Conservation (phyloP, 2,329 filamentous ascomycete genomes). For the Aspergillus fischeri region DNA sequence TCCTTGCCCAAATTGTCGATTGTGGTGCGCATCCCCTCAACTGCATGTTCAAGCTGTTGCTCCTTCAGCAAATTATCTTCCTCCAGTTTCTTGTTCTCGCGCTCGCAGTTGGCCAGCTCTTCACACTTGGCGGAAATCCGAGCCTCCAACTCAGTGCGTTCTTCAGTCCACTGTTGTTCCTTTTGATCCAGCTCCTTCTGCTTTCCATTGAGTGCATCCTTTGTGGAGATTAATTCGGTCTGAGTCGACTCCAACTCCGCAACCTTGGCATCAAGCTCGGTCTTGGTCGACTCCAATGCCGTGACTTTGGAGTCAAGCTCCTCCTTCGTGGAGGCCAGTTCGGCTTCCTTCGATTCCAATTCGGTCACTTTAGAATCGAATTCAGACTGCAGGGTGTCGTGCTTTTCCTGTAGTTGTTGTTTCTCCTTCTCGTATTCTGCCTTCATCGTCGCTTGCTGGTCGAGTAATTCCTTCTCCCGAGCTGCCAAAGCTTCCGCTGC, state of each 20-base stretch:
- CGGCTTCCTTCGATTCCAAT: conserved; percentile 24
- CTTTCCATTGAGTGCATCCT: conserved; percentile 24
- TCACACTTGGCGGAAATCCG: conserved; percentile 41
- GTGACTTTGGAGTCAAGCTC: conserved; percentile 25
- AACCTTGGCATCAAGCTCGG: conserved; percentile 21
- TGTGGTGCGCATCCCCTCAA: conserved; percentile 42
- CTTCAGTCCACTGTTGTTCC: conserved; percentile 30
- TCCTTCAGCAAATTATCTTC: conserved; percentile 45
- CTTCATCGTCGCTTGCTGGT: conserved; percentile 33
- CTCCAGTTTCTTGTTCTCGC: conserved; percentile 41
- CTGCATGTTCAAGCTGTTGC: conserved; percentile 42
- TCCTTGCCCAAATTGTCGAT: conserved; percentile 51
- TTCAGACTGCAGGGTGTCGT: conserved; percentile 33
- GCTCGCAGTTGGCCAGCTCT: conserved; percentile 40
- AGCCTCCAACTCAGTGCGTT: conserved; percentile 28
- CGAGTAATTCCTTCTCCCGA: conserved; percentile 42
- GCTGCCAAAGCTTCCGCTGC: conserved; percentile 34
- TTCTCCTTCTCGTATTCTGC: conserved; percentile 36
- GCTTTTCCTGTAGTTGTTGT: conserved; percentile 34
- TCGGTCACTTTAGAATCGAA: conserved; percentile 34
- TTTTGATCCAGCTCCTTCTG: conserved; percentile 28
- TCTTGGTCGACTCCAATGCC: conserved; percentile 23
- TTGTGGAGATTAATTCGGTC: conserved; percentile 26
- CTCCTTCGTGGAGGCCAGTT: conserved; percentile 29
- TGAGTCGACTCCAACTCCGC: conserved; percentile 14